Base-by-base conservation (phyloP, 2,329 filamentous ascomycete species). In the Thielaviopsis punctulata region DNA sequence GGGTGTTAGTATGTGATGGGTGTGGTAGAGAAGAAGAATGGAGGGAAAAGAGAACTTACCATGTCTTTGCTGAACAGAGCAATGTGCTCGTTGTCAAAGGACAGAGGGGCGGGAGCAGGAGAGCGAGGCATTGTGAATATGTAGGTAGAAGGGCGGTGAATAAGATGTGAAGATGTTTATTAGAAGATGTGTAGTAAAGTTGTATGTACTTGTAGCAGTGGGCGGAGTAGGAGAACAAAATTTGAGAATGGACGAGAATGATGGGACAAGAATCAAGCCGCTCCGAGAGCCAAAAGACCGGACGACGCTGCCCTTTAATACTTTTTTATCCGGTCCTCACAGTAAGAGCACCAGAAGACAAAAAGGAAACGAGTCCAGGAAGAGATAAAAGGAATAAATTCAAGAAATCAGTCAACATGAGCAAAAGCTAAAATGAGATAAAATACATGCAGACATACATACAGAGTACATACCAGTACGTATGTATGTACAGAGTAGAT, bases 1-100 rank as follows among this genome's bases (percentile, higher is more conserved):
- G 12, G 15, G 27, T 47, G 52, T 48, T 53, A 52, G 46, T 27
- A 30, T 21, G 33, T n/a, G 24, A 33, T 45, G n/a, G 9, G 25
- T 21, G 33, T n/a, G 24, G 48, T 45, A 21, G 9, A 22, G 5
- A 36, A 15, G 25, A 5, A 24, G 19, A 9, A 12, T 4, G 21
- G 6, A 21, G 4, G 24, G 24, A 12, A n/a, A 27, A 45, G 36
- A 39, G 21, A n/a, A 44, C 45, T 15, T 51, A 53, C 52, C 48
- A 46, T 39, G 15, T 18, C 47, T 44, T 52, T 52, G 18, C 49
- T 18, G 4, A 55, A 30, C 18, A 54, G 47, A 46, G 50, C 18
- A 23, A 47, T 19, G 47, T 50, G 39, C 6, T 36, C 19, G 27
- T 21, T 49, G 44, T 46, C 33, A 9, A 46, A 21, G n/a, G 46